These are phyloP conservation scores for Bipolaris gigantea DNA, from an alignment of 2,329 filamentous ascomycete species.

Conservation along the genomic window DNA sequence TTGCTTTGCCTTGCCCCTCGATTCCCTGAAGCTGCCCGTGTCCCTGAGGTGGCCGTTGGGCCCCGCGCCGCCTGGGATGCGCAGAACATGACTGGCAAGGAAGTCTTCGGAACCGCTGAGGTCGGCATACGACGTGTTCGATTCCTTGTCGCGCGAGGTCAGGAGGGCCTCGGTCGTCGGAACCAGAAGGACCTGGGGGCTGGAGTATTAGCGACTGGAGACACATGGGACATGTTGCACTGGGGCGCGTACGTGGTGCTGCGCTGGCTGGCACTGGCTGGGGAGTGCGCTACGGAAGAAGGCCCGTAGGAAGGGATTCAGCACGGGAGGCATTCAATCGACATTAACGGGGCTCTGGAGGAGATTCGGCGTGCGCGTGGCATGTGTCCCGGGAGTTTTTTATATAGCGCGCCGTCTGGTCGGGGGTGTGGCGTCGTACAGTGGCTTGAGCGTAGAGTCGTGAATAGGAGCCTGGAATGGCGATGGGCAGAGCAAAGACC, in stretches of 20 bases:
- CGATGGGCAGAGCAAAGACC: conserved; percentile 19
- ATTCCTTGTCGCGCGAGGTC: conserved; percentile 84
- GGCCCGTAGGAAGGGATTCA: conserved; percentile 97
- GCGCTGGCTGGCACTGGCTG: conserved; percentile 85
- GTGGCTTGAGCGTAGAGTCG: conserved; percentile 14
- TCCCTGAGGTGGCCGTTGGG: conserved; percentile 55
- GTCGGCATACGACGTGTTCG: conserved; percentile 74
- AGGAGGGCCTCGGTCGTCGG: conserved; percentile 91
- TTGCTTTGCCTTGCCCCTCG: conserved; percentile 88
- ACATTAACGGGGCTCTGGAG: conserved; percentile 31
- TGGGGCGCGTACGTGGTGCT: conserved; percentile 69
- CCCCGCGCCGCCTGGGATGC: conserved; percentile 64
- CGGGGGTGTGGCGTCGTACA: neutral
- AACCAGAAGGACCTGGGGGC: conserved; percentile 73
- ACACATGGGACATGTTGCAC: neutral
- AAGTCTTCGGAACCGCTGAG: conserved; percentile 91
- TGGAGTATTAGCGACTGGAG: conserved; percentile 4
- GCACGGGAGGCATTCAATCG: conserved; percentile 83
- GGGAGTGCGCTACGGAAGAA: conserved; percentile 97
- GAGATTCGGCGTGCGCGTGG: conserved; percentile 23
- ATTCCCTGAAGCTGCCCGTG: conserved; percentile 69
- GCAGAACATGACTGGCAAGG: conserved; percentile 92
- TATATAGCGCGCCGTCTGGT: conserved; percentile 25
- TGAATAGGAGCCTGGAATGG: conserved; percentile 29
- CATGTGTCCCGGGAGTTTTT: conserved; percentile 32